Evolutionary conservation across 805 yeast species (phyloP).

Genomic region (Candida schatavii): DNA sequence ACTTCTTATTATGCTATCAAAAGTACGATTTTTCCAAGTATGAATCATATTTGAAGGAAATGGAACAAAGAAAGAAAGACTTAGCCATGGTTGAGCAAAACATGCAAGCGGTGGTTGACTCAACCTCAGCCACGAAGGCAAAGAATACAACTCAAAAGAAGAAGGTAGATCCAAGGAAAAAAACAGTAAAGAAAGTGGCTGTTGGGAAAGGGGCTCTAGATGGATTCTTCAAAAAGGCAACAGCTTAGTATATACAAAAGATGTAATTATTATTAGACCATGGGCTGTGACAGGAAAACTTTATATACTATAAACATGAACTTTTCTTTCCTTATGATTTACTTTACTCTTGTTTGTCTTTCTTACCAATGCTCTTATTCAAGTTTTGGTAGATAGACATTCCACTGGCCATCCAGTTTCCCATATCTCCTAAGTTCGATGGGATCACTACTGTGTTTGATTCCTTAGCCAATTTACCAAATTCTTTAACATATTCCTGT

Average conservation of each 20-base stretch:
- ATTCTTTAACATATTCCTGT: constrained; percentile 78
- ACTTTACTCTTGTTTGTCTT: constrained; percentile 12
- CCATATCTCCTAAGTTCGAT: constrained; percentile 69
- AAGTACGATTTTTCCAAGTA: constrained; percentile 20
- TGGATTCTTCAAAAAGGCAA: constrained; percentile 53
- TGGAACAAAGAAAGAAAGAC: constrained; percentile 19
- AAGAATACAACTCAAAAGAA: constrained; percentile 13
- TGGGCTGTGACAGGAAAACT: too few species aligned
- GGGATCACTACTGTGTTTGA: constrained; percentile 77
- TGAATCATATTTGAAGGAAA: constrained; percentile 14
- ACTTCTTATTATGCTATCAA: constrained; percentile 15
- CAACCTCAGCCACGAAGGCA: constrained; percentile 18
- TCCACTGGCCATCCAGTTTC: constrained; percentile 74
- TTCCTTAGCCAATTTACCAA: constrained; percentile 80
- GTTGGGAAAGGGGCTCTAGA: constrained; percentile 69
- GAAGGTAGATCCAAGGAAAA: constrained; percentile 22
- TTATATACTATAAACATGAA: too few species aligned
- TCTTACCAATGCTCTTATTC: constrained; percentile 18
- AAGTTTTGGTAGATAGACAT: constrained; percentile 66
- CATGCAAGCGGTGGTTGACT: constrained; percentile 19
- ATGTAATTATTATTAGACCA: constrained; percentile 3
- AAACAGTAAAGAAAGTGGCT: constrained; percentile 42
- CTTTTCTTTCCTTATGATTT: too few species aligned
- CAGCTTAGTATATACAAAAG: not conserved
- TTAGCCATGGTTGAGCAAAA: constrained; percentile 23